These are phyloP conservation scores for Seminavis robusta DNA, from an alignment of 108 stramenopile species.

Conservation along the genomic window DNA sequence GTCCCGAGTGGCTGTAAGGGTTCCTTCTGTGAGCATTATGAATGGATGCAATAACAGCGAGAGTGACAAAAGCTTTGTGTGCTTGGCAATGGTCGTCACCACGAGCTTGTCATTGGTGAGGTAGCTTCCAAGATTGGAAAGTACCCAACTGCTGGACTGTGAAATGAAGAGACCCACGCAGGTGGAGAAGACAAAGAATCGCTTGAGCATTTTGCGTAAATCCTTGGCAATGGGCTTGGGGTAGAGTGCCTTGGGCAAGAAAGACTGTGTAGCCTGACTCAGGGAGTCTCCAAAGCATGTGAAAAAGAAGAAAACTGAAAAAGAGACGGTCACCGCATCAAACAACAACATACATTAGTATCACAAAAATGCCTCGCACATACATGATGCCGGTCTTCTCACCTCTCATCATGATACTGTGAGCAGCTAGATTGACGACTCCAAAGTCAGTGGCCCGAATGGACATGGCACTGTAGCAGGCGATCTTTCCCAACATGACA, in stretches of 20 bases:
- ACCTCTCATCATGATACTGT: constrained; percentile 85
- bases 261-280: constrained; percentile 84
- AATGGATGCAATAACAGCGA: constrained; percentile 70
- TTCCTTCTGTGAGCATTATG: constrained; percentile 73
- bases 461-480: constrained; percentile 78
- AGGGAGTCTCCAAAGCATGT: constrained; percentile 87
- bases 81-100: constrained; percentile 39
- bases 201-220: constrained; percentile 10
- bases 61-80: constrained; percentile 34
- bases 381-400: too few species aligned
- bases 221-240: constrained; percentile 17
- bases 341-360: too few species aligned
- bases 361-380: too few species aligned
- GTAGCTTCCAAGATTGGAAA: constrained; percentile 32
- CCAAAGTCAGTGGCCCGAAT: constrained; percentile 73
- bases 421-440: constrained; percentile 69
- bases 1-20: constrained; percentile 65
- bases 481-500: constrained; percentile 69
- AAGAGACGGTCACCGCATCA: too few species aligned
- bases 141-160: constrained; percentile 11
- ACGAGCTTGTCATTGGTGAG: constrained; percentile 55
- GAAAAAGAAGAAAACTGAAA: constrained; percentile 95
- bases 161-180: constrained; percentile 17
- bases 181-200: constrained; percentile 17
- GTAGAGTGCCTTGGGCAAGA: constrained; percentile 71